phyloP scores from a whole-genome alignment of 2,329 filamentous ascomycete species.

The Alternaria tenuissima region DNA sequence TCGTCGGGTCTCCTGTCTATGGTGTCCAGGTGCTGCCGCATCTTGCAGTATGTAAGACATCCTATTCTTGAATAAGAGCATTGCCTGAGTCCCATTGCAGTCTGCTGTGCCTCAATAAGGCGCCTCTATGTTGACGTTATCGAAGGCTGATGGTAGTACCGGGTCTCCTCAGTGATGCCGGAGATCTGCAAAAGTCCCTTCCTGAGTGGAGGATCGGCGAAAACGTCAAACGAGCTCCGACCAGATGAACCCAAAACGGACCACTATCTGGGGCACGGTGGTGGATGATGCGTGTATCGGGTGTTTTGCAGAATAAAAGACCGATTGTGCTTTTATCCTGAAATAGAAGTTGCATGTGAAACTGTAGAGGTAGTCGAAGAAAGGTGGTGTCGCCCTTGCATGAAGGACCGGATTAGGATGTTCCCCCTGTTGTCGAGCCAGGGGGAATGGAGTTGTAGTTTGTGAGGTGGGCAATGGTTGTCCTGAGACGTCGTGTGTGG shows the following conservation, averaged over 20 bases:
- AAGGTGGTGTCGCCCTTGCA: background rate
- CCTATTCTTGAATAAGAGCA: background rate
- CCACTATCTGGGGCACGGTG: background rate
- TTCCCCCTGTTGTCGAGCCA: background rate
- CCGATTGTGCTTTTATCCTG: conserved; percentile 2
- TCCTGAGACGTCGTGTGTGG: background rate
- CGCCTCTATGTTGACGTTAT: conserved; percentile 20
- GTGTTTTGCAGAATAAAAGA: conserved; percentile 2
- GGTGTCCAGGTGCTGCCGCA: background rate
- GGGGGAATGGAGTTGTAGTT: background rate
- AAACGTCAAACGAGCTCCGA: conserved; percentile 16
- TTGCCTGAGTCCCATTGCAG: conserved; percentile 1
- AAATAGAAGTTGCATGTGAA: conserved; percentile 8
- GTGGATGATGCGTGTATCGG: conserved; percentile 21
- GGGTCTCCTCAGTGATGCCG: conserved; percentile 37
- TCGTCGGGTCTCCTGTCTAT: conserved; percentile 3
- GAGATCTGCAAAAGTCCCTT: conserved; percentile 18
- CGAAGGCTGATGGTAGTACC: conserved; percentile 18
- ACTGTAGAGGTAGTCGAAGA: background rate
- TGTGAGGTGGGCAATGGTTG: background rate
- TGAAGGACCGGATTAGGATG: background rate
- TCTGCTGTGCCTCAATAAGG: conserved; percentile 10
- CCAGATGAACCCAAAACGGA: conserved; percentile 9
- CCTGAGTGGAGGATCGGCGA: conserved; percentile 26
- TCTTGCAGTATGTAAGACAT: background rate